Conservation (phyloP, 371 early-diverging fungal species). For the Rhizopus sp. region DNA sequence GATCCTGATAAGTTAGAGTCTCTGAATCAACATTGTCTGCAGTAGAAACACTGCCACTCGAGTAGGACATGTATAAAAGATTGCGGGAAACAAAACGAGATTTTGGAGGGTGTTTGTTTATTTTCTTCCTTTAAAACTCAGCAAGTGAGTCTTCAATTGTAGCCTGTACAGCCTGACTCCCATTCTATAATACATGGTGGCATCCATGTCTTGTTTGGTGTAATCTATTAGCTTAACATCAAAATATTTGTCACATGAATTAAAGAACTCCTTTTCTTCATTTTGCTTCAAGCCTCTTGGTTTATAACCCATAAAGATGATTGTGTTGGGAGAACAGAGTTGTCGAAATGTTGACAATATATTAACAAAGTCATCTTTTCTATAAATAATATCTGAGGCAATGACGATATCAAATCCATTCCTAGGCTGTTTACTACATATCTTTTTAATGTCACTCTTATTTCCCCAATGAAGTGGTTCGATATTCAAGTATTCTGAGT, state of each 20-base stretch:
- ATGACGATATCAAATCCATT: conserved; percentile 36
- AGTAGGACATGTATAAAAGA: too few species aligned
- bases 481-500: conserved; percentile 8
- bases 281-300: conserved; percentile 40
- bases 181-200: not conserved
- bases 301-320: conserved; percentile 59
- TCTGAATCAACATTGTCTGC: too few species aligned
- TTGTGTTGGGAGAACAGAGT: conserved; percentile 11
- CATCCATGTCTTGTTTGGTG: not conserved
- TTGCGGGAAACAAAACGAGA: too few species aligned
- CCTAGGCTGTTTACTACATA: conserved; percentile 1
- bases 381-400: conserved; percentile 56
- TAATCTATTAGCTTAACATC: conserved; percentile 8
- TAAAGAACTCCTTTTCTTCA: conserved; percentile 53
- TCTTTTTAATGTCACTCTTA: conserved; percentile 3
- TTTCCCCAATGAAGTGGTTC: conserved; percentile 29
- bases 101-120: too few species aligned
- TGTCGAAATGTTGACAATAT: conserved; percentile 33
- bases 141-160: not conserved
- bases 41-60: too few species aligned
- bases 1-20: too few species aligned
- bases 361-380: conserved; percentile 28
- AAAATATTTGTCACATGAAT: conserved; percentile 21
- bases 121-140: too few species aligned
- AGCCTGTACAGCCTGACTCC: conserved; percentile 6